A percentile compares a stretch with the other conserved stretches of the same genome.
Evolutionary conservation across 208 protist species (phyloP).

Genomic region (Trypanosoma lewisi): DNA sequence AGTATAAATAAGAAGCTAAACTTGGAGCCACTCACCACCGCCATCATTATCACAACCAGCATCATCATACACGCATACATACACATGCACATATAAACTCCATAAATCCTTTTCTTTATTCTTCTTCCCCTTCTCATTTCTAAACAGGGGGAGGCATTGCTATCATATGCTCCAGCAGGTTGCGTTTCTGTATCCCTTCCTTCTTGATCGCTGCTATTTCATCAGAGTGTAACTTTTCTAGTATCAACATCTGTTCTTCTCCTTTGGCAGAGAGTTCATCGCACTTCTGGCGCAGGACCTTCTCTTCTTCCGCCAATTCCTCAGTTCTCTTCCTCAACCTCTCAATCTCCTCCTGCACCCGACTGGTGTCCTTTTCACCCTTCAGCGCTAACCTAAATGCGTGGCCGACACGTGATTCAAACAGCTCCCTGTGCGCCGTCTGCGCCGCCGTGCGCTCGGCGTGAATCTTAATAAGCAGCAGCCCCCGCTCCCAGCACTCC

Average conservation of each 20-base stretch:
- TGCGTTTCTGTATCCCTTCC: conserved; percentile 71
- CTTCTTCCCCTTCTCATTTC: neutral
- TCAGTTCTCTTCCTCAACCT: conserved; percentile 39
- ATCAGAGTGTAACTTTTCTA: conserved; percentile 76
- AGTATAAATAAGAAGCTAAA: too few species aligned
- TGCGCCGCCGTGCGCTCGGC: conserved; percentile 73
- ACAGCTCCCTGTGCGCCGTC: conserved; percentile 71
- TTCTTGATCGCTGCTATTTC: conserved; percentile 70
- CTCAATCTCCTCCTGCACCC: conserved; percentile 60
- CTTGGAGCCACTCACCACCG: too few species aligned
- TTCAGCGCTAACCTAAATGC: conserved; percentile 84
- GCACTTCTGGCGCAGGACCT: conserved; percentile 51
- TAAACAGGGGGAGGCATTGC: conserved; percentile 35
- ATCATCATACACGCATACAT: neutral
- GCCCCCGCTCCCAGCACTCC: conserved; percentile 83
- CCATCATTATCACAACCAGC: too few species aligned
- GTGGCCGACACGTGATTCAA: conserved; percentile 85
- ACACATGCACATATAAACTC: neutral
- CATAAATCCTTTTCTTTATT: conserved; percentile 3
- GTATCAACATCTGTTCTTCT: conserved; percentile 80
- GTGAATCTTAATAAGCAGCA: conserved; percentile 82
- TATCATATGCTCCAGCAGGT: conserved; percentile 78
- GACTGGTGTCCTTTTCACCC: conserved; percentile 78
- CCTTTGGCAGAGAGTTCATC: conserved; percentile 60
- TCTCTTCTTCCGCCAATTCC: conserved; percentile 61